Percentiles rank a stretch among this genome's conserved stretches.
These are phyloP conservation scores for Microbotryum lychnidis-dioicae DNA, from an alignment of 1,284 basidiomycete species.

Conservation along the genomic window DNA sequence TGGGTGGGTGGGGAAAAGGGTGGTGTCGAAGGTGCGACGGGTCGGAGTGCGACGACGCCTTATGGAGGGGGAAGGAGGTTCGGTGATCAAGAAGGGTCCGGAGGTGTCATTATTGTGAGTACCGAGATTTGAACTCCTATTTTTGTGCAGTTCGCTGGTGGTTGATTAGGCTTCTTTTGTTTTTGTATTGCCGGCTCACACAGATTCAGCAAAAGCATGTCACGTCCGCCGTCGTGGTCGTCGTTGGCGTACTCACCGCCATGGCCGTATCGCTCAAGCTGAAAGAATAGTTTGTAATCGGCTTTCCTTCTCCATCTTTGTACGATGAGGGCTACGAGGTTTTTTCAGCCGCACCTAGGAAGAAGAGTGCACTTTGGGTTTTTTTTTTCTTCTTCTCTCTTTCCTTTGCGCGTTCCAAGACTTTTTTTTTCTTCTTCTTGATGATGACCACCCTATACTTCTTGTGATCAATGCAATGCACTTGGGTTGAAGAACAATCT, in stretches of 20 bases:
- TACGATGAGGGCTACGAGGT: too few species aligned
- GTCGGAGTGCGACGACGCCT: not conserved
- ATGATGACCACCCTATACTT: too few species aligned
- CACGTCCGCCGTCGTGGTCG: slow-evolving; percentile 35
- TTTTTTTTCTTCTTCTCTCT: too few species aligned
- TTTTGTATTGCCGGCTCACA: not conserved
- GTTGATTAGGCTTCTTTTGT: not conserved
- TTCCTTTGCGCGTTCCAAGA: too few species aligned
- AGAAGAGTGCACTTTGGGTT: too few species aligned
- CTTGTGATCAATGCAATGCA: too few species aligned
- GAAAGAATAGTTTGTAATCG: slow-evolving; percentile 12
- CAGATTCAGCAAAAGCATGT: slow-evolving; percentile 10
- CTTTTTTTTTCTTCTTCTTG: too few species aligned
- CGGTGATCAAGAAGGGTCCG: not conserved
- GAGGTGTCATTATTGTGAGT: slow-evolving; percentile 5
- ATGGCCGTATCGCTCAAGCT: slow-evolving; percentile 34
- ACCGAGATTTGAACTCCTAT: slow-evolving; percentile 4
- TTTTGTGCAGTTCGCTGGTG: not conserved
- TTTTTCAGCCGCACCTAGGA: too few species aligned
- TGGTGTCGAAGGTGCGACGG: not conserved
- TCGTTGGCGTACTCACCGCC: slow-evolving; percentile 38
- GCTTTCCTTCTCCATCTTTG: too few species aligned
- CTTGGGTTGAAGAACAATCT: too few species aligned
- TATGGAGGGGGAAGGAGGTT: not conserved
- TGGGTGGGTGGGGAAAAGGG: not conserved